phyloP scores from a whole-genome alignment of 2,329 filamentous ascomycete genomes.

The Exophiala oligosperma region DNA sequence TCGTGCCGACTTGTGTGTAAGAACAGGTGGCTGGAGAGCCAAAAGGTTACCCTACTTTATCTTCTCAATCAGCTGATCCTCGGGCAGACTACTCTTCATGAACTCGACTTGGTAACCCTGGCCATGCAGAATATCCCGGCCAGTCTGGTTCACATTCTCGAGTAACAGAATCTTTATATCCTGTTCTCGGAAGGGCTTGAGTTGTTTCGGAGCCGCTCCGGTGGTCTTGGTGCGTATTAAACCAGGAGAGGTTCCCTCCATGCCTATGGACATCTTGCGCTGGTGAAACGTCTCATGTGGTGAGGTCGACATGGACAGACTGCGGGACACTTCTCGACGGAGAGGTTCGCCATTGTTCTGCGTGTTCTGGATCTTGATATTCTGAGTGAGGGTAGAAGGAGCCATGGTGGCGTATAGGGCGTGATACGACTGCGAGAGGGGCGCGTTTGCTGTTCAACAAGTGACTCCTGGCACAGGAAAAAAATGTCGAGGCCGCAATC shows the following conservation, averaged over 20 bases:
- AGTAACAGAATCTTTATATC: conserved; percentile 95
- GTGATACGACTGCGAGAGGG: not conserved
- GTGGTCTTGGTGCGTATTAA: conserved; percentile 45
- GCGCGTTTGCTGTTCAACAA: not conserved
- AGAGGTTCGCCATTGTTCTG: conserved; percentile 19
- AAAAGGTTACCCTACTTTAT: conserved; percentile 65
- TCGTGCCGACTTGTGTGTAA: not conserved
- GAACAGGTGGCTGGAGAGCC: not conserved
- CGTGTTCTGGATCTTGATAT: conserved; percentile 24
- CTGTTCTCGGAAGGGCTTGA: conserved; percentile 93
- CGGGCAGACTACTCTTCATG: conserved; percentile 82
- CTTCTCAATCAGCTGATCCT: conserved; percentile 94
- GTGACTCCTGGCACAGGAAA: not conserved
- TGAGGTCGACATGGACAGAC: conserved; percentile 70
- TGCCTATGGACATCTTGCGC: conserved; percentile 21
- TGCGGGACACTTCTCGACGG: conserved; percentile 54
- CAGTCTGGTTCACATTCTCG: conserved; percentile 93
- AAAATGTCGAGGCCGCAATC: conserved; percentile 1
- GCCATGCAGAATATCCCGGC: conserved; percentile 73
- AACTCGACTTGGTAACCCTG: conserved; percentile 97
- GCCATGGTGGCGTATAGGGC: conserved; percentile 17
- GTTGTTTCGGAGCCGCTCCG: conserved; percentile 61
- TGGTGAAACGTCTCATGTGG: conserved; percentile 69
- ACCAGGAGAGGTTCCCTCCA: conserved; percentile 42
- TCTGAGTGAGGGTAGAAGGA: conserved; percentile 25